phyloP scores from a whole-genome alignment of 495 filamentous ascomycete genomes.

The Sporormia fimetaria region DNA sequence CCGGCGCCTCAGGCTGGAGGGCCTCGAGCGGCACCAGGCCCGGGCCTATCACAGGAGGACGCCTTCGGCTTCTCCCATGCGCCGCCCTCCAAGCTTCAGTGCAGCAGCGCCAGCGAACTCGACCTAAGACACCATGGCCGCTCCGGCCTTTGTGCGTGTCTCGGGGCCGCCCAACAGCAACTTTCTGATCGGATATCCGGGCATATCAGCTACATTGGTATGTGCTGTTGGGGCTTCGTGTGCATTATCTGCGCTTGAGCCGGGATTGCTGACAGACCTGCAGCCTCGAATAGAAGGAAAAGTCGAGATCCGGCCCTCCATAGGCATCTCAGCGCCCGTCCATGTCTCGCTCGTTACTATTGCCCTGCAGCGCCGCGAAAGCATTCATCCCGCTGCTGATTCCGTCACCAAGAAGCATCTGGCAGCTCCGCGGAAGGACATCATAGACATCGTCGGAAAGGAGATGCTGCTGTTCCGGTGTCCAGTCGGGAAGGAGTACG shows the following conservation, averaged over 20 bases:
- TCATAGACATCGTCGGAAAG: conserved; percentile 84
- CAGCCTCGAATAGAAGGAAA: conserved; percentile 95
- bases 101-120: conserved; percentile 21
- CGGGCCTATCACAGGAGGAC: conserved; percentile 6
- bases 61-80: conserved; percentile 24
- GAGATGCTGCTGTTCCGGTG: conserved; percentile 89
- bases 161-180: conserved; percentile 95
- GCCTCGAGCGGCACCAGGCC: conserved; percentile 2
- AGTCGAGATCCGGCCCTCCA: conserved; percentile 84
- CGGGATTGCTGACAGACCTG: conserved; percentile 6
- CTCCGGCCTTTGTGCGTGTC: conserved; percentile 93
- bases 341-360: conserved; percentile 88
- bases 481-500: conserved; percentile 66
- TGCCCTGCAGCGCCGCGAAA: conserved; percentile 82
- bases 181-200: conserved; percentile 92
- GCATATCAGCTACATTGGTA: conserved; percentile 95
- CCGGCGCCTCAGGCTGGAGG: conserved; percentile 5
- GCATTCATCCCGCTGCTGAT: conserved; percentile 91
- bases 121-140: conserved; percentile 43
- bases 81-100: conserved; percentile 10
- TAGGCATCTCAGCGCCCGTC: conserved; percentile 77
- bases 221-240: conserved; percentile 36
- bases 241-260: neutral
- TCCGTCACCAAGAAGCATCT: conserved; percentile 85
- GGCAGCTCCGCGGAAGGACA: conserved; percentile 83